Conservation (phyloP, 2,329 filamentous ascomycete genomes). For the Bertia moriformis region DNA sequence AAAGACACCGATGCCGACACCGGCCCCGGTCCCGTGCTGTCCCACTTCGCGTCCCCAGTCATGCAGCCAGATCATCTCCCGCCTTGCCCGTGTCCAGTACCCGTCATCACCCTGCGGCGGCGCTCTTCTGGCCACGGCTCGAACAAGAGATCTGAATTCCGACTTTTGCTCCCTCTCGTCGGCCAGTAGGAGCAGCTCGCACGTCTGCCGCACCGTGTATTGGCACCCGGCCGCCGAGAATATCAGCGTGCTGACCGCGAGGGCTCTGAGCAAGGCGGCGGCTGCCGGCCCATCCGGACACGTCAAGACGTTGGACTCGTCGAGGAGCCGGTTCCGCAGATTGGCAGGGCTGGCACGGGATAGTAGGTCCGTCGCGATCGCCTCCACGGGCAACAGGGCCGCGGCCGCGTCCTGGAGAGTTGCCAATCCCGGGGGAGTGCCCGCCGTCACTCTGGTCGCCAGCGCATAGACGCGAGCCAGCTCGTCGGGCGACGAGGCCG, state of each 20-base stretch:
- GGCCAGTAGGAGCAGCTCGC: slow-evolving; percentile 49
- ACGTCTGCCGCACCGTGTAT: slow-evolving; percentile 35
- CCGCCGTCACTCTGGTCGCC: slow-evolving; percentile 35
- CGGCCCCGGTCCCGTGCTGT: slow-evolving; percentile 27
- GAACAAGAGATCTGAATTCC: slow-evolving; percentile 43
- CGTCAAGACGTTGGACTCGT: slow-evolving; percentile 49
- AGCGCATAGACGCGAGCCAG: slow-evolving; percentile 46
- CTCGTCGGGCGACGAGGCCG: slow-evolving; percentile 40
- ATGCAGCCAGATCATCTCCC: slow-evolving; percentile 59
- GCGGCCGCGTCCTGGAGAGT: neutral
- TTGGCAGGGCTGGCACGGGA: slow-evolving; percentile 23
- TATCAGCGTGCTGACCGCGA: slow-evolving; percentile 46
- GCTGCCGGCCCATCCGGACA: slow-evolving; percentile 37
- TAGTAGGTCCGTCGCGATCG: slow-evolving; percentile 16
- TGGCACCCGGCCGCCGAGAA: slow-evolving; percentile 33
- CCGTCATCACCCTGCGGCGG: slow-evolving; percentile 44
- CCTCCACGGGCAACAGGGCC: neutral
- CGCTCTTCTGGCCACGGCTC: slow-evolving; percentile 29
- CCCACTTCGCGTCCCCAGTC: slow-evolving; percentile 58
- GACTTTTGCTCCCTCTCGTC: slow-evolving; percentile 49
- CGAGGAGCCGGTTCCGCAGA: slow-evolving; percentile 37
- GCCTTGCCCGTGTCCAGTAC: slow-evolving; percentile 46
- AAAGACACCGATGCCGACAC: slow-evolving; percentile 32
- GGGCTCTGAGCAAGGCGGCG: slow-evolving; percentile 43
- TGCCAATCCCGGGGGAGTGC: too few relatives aligned